Evolutionary conservation across 768 basidiomycete species (phyloP), one percentile per base, ranked within the genome.

Genomic region (Scleroderma citrinum): DNA sequence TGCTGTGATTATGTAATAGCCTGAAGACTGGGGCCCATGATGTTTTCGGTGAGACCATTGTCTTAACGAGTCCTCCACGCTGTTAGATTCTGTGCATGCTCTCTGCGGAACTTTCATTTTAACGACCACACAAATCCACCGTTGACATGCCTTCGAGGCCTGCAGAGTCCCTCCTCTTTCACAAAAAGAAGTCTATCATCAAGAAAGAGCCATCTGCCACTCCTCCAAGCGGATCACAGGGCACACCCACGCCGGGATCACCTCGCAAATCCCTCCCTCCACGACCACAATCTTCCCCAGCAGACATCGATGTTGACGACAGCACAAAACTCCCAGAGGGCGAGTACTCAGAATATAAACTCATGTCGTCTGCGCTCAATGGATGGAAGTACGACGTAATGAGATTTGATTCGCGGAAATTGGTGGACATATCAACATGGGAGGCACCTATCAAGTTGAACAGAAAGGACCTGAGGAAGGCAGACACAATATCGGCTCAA

Each of bases 311-410:
- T n/a, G 67, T 71, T 42, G 82, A 82, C 26, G 79, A 76, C 49
- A 63, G 65, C 7, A 60, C 78, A 43, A 71, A 76, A 51, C 76
- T 84, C 36, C 86, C 85, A 32, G 80, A 83, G 35, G 80, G 81
- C 53, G 75, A 81, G 0, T 91, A 71, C 69, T 76, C 80, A 54
- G 89, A 92, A 63, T 92, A 81, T 71, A 78, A 77, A 60, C 78
- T 92, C 59, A 77, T 89, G 65, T 87, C 87, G 7, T 85, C 85
- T 24, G 78, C 81, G 14, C 78, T 85, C 61, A 87, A 87, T 62
- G 87, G 85, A 23, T 92, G 89, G 88, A 89, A 87, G 62, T 89
- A 91, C 75, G 87, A 92, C 69, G 81, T 93, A 50, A 90, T 93
- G 86, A 91, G 91, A 67, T 91, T 94, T 64, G 83, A 88, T 65